These are phyloP conservation scores for Penicillium fuscoglaucum DNA, from an alignment of 2,329 filamentous ascomycete species.

Conservation along the genomic window DNA sequence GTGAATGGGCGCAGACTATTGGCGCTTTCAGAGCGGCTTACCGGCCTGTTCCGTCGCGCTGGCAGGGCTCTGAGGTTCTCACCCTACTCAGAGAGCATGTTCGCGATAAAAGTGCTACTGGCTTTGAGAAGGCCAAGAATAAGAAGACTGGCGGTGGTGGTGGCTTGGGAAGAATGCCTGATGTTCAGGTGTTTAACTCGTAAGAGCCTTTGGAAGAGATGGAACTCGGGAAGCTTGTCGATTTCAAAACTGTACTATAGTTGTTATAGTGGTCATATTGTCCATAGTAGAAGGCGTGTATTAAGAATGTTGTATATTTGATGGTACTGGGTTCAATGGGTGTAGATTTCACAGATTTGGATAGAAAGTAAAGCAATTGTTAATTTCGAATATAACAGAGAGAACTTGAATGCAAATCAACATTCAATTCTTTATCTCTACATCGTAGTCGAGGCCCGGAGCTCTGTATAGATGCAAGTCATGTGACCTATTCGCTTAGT, in stretches of 20 bases:
- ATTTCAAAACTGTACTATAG: constrained; percentile 14
- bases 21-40: constrained; percentile 94
- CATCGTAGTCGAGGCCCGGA: background rate
- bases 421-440: background rate
- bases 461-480: constrained; percentile 11
- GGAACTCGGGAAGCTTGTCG: background rate
- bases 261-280: constrained; percentile 1
- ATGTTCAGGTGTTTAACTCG: constrained; percentile 45
- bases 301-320: constrained; percentile 10
- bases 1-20: constrained; percentile 96
- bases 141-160: constrained; percentile 39
- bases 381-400: background rate
- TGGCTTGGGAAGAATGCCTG: constrained; percentile 52
- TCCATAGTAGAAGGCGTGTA: background rate
- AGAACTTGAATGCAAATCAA: background rate
- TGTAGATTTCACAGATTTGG: background rate
- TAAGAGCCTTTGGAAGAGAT: constrained; percentile 5
- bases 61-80: constrained; percentile 81
- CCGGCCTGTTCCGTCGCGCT: constrained; percentile 80
- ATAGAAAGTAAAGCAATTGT: background rate
- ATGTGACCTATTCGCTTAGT: constrained; percentile 38
- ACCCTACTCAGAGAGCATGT: constrained; percentile 78
- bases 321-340: background rate
- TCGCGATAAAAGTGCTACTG: constrained; percentile 61
- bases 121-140: constrained; percentile 42